phyloP scores from a whole-genome alignment of 352 stramenopile species.

The Pilasporangium apinafurcum region DNA sequence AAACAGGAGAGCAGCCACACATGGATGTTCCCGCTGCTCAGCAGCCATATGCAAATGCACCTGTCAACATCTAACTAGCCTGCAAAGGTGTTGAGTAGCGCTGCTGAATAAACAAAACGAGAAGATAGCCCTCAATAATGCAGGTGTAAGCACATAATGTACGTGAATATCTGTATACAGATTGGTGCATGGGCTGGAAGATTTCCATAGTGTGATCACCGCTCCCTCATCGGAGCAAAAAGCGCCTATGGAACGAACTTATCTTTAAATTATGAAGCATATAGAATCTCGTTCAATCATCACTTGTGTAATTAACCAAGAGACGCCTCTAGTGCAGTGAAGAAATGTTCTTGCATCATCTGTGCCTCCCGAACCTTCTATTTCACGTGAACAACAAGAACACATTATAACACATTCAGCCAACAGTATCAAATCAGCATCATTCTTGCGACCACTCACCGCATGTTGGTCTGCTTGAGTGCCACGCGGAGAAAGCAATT shows the following conservation, averaged over 20 bases:
- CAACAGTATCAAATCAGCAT: background rate
- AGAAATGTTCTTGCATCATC: slow-evolving; percentile 65
- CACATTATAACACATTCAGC: too few relatives aligned
- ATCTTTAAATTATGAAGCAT: slow-evolving; percentile 32
- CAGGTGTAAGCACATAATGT: background rate
- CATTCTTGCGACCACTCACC: slow-evolving; percentile 7
- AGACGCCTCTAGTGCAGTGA: slow-evolving; percentile 41
- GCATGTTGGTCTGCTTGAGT: slow-evolving; percentile 34
- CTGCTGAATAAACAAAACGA: background rate
- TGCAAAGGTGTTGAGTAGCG: background rate
- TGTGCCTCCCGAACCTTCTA: slow-evolving; percentile 40
- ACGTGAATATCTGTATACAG: too few relatives aligned
- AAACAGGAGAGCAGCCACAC: background rate
- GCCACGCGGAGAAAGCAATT: slow-evolving; percentile 1
- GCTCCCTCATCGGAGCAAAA: too few relatives aligned
- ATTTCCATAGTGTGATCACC: too few relatives aligned
- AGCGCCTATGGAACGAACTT: too few relatives aligned
- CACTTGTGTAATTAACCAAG: slow-evolving; percentile 19
- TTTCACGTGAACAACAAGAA: background rate
- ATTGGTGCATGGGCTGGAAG: too few relatives aligned
- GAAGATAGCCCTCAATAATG: background rate
- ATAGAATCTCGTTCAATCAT: slow-evolving; percentile 6
- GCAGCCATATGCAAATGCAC: slow-evolving; percentile 26
- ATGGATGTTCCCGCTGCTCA: slow-evolving; percentile 9
- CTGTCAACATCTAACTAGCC: slow-evolving; percentile 29